Base-by-base conservation (phyloP, 2,329 filamentous ascomycete species). In the Colletotrichum tanaceti region DNA sequence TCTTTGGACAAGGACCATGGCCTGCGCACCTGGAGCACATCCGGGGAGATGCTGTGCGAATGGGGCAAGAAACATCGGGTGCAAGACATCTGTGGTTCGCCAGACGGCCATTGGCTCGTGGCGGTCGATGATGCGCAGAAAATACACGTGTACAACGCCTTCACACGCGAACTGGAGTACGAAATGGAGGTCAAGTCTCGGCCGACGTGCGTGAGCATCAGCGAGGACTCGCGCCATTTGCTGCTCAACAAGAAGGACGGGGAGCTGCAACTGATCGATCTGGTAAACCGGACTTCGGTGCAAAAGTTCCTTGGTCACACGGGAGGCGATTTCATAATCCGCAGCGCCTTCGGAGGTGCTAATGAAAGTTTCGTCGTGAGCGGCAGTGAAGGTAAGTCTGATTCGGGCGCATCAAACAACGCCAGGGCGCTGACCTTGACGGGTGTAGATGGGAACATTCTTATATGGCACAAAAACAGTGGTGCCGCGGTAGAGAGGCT, bases 321-420 rank as follows among this genome's bases (percentile, higher is more conserved):
- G 50, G 93, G 94, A 71, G 90, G 89, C 62, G 83, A 91, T 2
- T 97, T 84, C 75, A 87, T 98, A 63, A 97, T 99, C 68, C 87
- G 95, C 58, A 92, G 90, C 74, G 83, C 86, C 0, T 96, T 98
- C 79, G 96, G 96, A 20, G 96, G 96, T 39, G 94, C 95, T 1
- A 91, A 93, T 67, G 94, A 98, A 80, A 94, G 91, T 77, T 98
- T 98, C 78, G 91, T 98, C 11, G 85, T 97, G 35, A 95, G 93
- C 74, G 96, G 96, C 13, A 97, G 94, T 74, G 94, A 98, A 86
- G 92, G 93, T 94, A 82, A 75, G 83, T 73, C 41, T 6, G 5
- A n/a, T 7, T 7, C n/a, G 13, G 20, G 14, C 24, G 14, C 32
- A 70, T 52, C 16, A 3, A 14, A 24, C 24, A 4, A 16, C 28